A percentile compares a stretch with the other conserved stretches of the same genome.
Evolutionary conservation across 78 protist species (phyloP).

Genomic region (Dictyostelium firmibasis): DNA sequence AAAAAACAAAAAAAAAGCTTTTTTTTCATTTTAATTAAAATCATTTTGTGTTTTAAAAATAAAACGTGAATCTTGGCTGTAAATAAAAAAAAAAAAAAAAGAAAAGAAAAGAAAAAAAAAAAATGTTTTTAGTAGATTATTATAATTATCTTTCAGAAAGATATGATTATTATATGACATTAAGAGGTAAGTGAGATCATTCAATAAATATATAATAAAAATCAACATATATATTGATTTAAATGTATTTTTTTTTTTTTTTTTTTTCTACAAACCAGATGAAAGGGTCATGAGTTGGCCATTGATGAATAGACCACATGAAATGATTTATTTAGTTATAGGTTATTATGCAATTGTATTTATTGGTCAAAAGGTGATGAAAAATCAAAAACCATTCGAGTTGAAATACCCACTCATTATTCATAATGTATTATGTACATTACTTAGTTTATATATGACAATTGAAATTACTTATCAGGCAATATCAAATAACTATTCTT

Average conservation of each 20-base stretch:
- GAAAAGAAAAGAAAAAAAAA: background rate
- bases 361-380: conserved; percentile 41
- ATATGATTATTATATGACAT: conserved; percentile 39
- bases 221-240: background rate
- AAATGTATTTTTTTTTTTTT: background rate
- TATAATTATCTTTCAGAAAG: conserved; percentile 10
- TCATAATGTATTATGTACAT: conserved; percentile 24
- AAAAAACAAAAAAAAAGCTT: no score
- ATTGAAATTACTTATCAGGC: conserved; percentile 54
- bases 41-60: no score
- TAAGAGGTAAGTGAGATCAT: conserved; percentile 25
- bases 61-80: no score
- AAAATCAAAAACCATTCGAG: conserved; percentile 63
- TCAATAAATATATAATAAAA: background rate
- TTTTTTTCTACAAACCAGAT: conserved; percentile 48
- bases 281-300: conserved; percentile 68
- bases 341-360: conserved; percentile 33
- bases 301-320: conserved; percentile 40
- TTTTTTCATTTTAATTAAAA: no score
- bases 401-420: conserved; percentile 39
- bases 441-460: conserved; percentile 56
- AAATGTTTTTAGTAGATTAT: background rate
- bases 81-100: no score
- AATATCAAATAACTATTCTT: conserved; percentile 3
- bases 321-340: conserved; percentile 30